These are phyloP conservation scores for Heliamphora pulchella DNA, from an alignment of 179 eudicot species.

Conservation along the genomic window DNA sequence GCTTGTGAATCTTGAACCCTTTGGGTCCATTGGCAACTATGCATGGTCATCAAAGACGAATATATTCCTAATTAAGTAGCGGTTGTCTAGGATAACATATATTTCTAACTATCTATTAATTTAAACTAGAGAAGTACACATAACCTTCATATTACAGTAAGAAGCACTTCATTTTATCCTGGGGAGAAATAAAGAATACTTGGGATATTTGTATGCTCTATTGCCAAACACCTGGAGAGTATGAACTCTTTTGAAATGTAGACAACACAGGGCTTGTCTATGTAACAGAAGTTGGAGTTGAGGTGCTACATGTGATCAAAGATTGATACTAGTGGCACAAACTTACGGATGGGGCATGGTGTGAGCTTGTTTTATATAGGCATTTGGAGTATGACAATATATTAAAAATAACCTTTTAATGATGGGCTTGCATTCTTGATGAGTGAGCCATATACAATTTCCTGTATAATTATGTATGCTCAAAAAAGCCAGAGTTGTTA, in stretches of 20 bases:
- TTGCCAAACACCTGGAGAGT: background rate
- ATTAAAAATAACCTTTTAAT: background rate
- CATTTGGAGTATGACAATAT: background rate
- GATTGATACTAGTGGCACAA: background rate
- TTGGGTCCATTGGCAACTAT: background rate
- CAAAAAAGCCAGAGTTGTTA: slow-evolving; percentile 2
- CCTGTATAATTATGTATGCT: background rate
- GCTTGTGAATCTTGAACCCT: background rate
- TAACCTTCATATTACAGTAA: no score
- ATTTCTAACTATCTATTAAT: no score
- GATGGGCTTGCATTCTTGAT: no score
- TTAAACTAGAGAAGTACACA: no score
- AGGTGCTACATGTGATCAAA: background rate
- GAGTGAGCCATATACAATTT: background rate
- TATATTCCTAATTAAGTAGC: background rate
- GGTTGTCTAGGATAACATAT: background rate
- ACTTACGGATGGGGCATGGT: background rate
- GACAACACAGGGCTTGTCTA: background rate
- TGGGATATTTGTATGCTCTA: background rate
- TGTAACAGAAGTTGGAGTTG: background rate
- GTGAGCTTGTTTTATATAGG: background rate
- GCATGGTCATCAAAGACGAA: background rate
- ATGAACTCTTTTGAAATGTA: background rate
- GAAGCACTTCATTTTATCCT: background rate
- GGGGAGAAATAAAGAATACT: background rate